These are phyloP conservation scores for Metschnikowia amazonensis DNA, from an alignment of 805 yeast species.

Conservation along the genomic window DNA sequence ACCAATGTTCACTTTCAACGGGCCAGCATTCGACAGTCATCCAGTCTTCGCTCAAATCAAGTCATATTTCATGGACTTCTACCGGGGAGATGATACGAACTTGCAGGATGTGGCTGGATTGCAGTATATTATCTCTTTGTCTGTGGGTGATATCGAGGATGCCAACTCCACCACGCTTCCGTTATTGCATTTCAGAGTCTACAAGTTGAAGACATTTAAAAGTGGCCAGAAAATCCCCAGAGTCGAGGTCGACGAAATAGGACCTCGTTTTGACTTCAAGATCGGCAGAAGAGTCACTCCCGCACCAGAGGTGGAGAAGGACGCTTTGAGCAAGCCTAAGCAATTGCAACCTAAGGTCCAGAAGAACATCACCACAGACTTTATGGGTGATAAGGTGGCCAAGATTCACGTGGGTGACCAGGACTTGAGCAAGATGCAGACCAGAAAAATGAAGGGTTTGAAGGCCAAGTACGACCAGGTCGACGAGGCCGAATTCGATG, in stretches of 20 bases:
- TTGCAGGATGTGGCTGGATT: slow-evolving; percentile 92
- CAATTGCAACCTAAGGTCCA: slow-evolving; percentile 76
- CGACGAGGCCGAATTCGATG: slow-evolving; percentile 47
- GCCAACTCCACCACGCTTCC: slow-evolving; percentile 73
- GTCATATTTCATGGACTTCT: slow-evolving; percentile 86
- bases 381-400: slow-evolving; percentile 95
- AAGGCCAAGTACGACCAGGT: slow-evolving; percentile 80
- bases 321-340: slow-evolving; percentile 76
- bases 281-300: slow-evolving; percentile 84
- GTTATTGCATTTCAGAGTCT: slow-evolving; percentile 82
- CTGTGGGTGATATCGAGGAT: slow-evolving; percentile 73
- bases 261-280: slow-evolving; percentile 91
- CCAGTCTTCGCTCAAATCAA: slow-evolving; percentile 83
- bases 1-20: slow-evolving; percentile 92
- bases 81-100: slow-evolving; percentile 76
- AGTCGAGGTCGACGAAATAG: slow-evolving; percentile 90
- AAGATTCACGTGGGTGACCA: slow-evolving; percentile 95
- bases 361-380: slow-evolving; percentile 85
- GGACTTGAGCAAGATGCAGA: slow-evolving; percentile 84
- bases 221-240: slow-evolving; percentile 89
- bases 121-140: slow-evolving; percentile 82
- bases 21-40: slow-evolving; percentile 84
- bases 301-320: slow-evolving; percentile 84
- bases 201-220: slow-evolving; percentile 73
- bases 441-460: slow-evolving; percentile 98